Conservation (phyloP, 352 stramenopile species). For the Pythium folliculosum region DNA sequence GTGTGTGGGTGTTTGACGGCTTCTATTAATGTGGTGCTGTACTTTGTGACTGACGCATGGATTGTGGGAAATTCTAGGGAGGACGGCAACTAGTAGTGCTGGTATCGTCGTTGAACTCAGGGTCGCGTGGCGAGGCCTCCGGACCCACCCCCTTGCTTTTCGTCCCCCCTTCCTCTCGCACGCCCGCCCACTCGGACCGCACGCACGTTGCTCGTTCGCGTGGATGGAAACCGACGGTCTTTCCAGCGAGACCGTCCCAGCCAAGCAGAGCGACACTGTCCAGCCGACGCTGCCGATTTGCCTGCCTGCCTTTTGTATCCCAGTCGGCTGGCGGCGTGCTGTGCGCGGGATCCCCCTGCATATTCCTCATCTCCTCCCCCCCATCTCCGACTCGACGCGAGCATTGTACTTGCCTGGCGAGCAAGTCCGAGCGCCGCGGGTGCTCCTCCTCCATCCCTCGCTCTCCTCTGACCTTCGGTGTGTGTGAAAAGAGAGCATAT, state of each 20-base stretch:
- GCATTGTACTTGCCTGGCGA: constrained; percentile 17
- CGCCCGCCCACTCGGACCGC: constrained; percentile 5
- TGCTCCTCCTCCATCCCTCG: background rate
- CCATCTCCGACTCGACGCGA: constrained; percentile 17
- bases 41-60: constrained; percentile 1
- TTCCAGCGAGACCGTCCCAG: background rate
- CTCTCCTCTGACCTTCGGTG: background rate
- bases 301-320: constrained; percentile 8
- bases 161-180: background rate
- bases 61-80: constrained; percentile 17
- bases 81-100: constrained; percentile 27
- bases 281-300: background rate
- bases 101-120: background rate
- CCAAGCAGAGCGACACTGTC: background rate
- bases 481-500: no score
- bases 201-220: constrained; percentile 2
- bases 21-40: no score
- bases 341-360: constrained; percentile 6
- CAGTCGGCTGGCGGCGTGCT: constrained; percentile 8
- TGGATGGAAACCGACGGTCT: constrained; percentile 2
- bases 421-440: constrained; percentile 15
- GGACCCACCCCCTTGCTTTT: background rate
- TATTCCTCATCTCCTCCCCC: constrained; percentile 2
- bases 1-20: no score
- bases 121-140: no score